Conservation (phyloP, 1,284 basidiomycete genomes). For the Cryptococcus floricola region DNA sequence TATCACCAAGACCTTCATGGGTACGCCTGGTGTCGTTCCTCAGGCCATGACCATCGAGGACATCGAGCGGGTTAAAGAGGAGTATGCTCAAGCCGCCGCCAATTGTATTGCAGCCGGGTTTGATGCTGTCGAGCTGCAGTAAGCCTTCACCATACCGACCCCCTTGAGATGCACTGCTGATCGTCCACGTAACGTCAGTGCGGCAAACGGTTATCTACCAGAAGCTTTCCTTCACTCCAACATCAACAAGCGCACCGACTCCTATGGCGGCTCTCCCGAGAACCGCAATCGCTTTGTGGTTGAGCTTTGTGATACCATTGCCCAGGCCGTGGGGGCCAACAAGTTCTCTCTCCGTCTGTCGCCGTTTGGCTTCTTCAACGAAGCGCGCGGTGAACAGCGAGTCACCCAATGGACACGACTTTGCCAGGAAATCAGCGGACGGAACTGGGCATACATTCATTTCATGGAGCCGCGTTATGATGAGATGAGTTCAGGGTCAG, state of each 20-base stretch:
- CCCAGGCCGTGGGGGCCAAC: conserved; percentile 24
- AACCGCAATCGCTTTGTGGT: conserved; percentile 28
- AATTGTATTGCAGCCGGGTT: conserved; percentile 27
- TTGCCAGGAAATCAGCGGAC: conserved; percentile 20
- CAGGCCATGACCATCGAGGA: conserved; percentile 26
- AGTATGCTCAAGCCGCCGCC: conserved; percentile 25
- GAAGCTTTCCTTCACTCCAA: conserved; percentile 37
- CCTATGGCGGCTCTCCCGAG: conserved; percentile 29
- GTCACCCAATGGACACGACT: conserved; percentile 35
- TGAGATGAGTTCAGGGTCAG: conserved; percentile 21
- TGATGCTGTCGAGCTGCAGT: conserved; percentile 40
- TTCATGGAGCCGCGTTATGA: conserved; percentile 39
- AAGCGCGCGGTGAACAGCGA: conserved; percentile 24
- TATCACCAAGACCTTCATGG: not conserved
- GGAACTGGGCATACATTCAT: conserved; percentile 23
- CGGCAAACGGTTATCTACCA: conserved; percentile 20
- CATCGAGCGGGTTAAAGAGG: conserved; percentile 19
- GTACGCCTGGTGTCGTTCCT: conserved; percentile 21
- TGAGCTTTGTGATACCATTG: conserved; percentile 25
- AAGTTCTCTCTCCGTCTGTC: conserved; percentile 32
- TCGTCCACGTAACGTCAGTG: not conserved
- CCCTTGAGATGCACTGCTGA: not conserved
- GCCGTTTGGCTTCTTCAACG: conserved; percentile 38
- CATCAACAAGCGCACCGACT: conserved; percentile 29
- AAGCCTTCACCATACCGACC: not conserved